Evolutionary conservation across 176 grass and related monocot genomes (phyloP).

Genomic region (Ensete glaucum): DNA sequence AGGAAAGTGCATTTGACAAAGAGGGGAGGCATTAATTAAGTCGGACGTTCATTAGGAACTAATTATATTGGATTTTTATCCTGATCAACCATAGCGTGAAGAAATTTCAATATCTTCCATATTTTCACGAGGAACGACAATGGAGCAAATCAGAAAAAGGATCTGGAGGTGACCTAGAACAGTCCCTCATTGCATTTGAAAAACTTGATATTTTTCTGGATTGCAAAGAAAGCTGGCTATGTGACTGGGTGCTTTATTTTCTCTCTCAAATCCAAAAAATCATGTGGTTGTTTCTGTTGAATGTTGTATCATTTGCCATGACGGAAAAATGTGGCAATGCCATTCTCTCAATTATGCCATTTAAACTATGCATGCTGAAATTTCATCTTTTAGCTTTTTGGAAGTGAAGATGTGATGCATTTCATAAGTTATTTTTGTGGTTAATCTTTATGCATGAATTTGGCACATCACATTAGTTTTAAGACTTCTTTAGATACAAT

Average conservation of each 20-base stretch:
- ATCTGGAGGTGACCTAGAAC: background rate
- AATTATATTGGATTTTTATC: too few species aligned
- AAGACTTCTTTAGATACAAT: too few species aligned
- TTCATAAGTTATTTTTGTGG: too few species aligned
- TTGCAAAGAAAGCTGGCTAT: background rate
- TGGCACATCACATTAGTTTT: too few species aligned
- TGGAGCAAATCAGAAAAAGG: too few species aligned
- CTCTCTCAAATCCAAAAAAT: background rate
- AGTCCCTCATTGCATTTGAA: background rate
- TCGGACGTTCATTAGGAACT: background rate
- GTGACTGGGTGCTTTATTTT: background rate
- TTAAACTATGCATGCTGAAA: too few species aligned
- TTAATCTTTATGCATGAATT: too few species aligned
- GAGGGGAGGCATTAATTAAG: background rate
- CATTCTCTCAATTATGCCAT: too few species aligned
- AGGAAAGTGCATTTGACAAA: background rate
- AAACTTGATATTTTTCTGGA: background rate
- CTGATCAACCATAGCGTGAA: background rate
- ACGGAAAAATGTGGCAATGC: background rate
- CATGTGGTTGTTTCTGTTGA: too few species aligned
- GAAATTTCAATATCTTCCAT: background rate
- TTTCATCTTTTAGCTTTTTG: too few species aligned
- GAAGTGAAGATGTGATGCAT: too few species aligned
- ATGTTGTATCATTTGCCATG: background rate
- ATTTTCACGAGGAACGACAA: too few species aligned